Base-by-base conservation (phyloP, 257 asterid genomes). In the Leonotis leonurus region DNA sequence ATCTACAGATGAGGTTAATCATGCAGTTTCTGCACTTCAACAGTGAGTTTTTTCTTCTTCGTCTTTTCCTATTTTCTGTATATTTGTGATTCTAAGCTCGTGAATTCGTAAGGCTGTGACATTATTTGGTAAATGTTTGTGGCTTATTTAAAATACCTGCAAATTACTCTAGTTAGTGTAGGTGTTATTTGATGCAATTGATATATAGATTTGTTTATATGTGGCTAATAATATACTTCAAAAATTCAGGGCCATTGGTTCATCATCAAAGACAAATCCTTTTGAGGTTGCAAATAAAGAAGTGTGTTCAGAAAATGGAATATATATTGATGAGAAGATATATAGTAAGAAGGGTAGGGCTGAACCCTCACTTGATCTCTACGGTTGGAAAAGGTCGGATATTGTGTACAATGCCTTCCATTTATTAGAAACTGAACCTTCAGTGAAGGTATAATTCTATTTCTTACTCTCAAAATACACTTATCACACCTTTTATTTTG, bases 21-120 rank as follows among this genome's bases (percentile, higher is more conserved):
- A 68, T 51, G 96, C 95, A 5, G 78, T 89, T 64, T 71, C 76
- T 73, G 85, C 95, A 16, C 88, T 89, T 51, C 90, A 81, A 48
- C 78, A 73, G 96, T 89, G 46, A 80, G 79, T 65, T 63, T n/a
- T 29, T 57, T 5, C 20, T 11, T 9, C 40, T 17, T 49, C 9
- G 48, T 3, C 4, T 26, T 17, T 11, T 12, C 13, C 5, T 3
- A 0, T 62, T 9, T 16, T 18, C 22, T 1, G 5, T 13, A 32
- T 27, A 20, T 35, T 35, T 35, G 2, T 36, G n/a, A n/a, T n/a
- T n/a, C n/a, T n/a, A n/a, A n/a, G n/a, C n/a, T n/a, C n/a, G n/a
- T n/a, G n/a, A n/a, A n/a, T n/a, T n/a, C n/a, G n/a, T n/a, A n/a
- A n/a, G n/a, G n/a, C n/a, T n/a, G n/a, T n/a, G n/a, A n/a, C n/a